Evolutionary conservation across 73 alveolate species (phyloP), one percentile per base, ranked within the genome.

Genomic region (Tetrahymena elliotti): DNA sequence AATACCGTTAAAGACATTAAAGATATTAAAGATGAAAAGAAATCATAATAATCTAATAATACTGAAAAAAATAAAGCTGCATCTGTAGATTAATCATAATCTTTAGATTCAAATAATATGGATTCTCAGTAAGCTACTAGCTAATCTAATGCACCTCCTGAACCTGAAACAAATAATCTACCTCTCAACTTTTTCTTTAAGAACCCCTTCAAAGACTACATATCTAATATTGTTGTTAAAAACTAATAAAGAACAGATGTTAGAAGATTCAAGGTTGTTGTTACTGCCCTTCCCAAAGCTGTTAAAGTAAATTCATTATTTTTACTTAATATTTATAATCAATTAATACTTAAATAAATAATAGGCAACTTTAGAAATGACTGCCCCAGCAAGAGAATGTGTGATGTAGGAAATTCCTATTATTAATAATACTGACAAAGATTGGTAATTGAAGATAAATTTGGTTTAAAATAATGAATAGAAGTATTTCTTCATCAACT

Each of bases 371-470:
- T 95, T 99, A 39, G 99, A 99, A 96, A 97, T 99, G 97, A 98
- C 96, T 84, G 98, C 99, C 38, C 99, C 99, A 9, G 98, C 99
- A 3, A 97, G 99, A 96, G 99, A 99, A 34, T 93, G 93, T 12
- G 98, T 98, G 38, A 97, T 98, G 53, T 98, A 99, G 95, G 99
- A 99, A 68, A 98, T 99, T 88, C 99, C 99, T 34, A 98, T 99
- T 34, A 98, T 98, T 88, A 99, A 99, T 96, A 98, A 98, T 95
- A 97, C 99, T 54, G 99, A 98, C 83, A 96, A 97, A 94, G 99
- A 99, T 95, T 99, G 99, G 99, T 93, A 96, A 34, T 98, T 99
- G 47, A 98, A 98, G 92, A 98, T 98, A 4, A 97, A 68, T 68
- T 68, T 68, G n/a, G 36, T 31, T 10, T 68, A 68, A 31, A 68